A percentile compares a stretch with the other conserved stretches of the same genome.
Conservation (phyloP, 2,329 filamentous ascomycete species). For the Ophiocordyceps australis region DNA sequence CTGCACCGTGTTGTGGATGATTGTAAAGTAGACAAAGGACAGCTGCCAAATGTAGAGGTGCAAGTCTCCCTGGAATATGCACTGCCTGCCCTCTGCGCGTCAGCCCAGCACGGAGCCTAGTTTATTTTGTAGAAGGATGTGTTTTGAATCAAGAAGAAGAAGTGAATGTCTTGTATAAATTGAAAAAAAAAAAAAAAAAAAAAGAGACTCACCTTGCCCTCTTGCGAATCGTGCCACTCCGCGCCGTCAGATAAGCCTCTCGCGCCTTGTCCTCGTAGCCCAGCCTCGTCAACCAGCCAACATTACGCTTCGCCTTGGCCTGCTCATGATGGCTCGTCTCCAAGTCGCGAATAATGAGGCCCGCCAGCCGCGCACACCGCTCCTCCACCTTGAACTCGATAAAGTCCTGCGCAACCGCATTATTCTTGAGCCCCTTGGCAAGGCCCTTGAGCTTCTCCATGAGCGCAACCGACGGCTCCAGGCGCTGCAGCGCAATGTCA, state of each 20-base stretch:
- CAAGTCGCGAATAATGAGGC: slow-evolving; percentile 59
- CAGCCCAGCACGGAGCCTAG: too few relatives aligned
- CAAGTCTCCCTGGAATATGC: slow-evolving; percentile 86
- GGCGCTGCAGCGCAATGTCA: slow-evolving; percentile 77
- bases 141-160: too few relatives aligned
- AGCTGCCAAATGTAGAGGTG: slow-evolving; percentile 89
- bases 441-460: slow-evolving; percentile 75
- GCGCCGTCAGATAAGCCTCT: slow-evolving; percentile 68
- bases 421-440: slow-evolving; percentile 65
- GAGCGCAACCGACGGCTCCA: slow-evolving; percentile 66
- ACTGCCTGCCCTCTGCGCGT: slow-evolving; percentile 51
- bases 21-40: slow-evolving; percentile 86
- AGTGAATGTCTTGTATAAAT: too few relatives aligned
- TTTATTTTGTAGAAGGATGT: too few relatives aligned
- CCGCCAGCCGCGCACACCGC: slow-evolving; percentile 59
- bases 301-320: slow-evolving; percentile 60
- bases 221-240: slow-evolving; percentile 62
- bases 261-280: slow-evolving; percentile 83
- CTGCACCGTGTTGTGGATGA: slow-evolving; percentile 82
- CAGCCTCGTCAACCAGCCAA: slow-evolving; percentile 68
- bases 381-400: slow-evolving; percentile 85
- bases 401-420: slow-evolving; percentile 75
- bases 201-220: slow-evolving; percentile 47
- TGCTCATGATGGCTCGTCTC: slow-evolving; percentile 61
- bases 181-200: too few relatives aligned